These are phyloP conservation scores for Hanseniaspora pseudoguilliermondii DNA, from an alignment of 805 yeast species.

Conservation along the genomic window DNA sequence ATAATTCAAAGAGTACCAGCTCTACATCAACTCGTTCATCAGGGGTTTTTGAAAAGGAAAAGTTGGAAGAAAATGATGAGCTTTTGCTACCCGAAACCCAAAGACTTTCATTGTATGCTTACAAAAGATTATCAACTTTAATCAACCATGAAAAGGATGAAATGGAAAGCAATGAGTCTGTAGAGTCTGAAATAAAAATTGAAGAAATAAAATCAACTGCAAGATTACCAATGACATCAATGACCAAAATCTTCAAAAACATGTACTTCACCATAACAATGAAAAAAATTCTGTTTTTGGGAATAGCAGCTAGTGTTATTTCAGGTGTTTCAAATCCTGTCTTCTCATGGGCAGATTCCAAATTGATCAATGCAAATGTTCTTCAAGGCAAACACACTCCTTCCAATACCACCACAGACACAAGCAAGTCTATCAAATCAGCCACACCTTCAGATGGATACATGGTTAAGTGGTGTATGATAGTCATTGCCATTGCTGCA, in stretches of 20 bases:
- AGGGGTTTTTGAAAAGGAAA: neutral
- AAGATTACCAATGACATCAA: conserved; percentile 18
- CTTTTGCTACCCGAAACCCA: neutral
- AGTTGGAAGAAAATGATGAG: neutral
- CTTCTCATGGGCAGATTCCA: conserved; percentile 67
- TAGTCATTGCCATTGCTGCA: conserved; percentile 49
- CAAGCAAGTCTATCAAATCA: conserved; percentile 19
- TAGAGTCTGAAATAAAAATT: neutral
- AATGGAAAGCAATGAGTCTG: neutral
- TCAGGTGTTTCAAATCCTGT: conserved; percentile 62
- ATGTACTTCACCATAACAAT: conserved; percentile 23
- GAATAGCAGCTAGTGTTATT: conserved; percentile 39
- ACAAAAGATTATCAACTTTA: neutral
- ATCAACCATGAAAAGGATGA: neutral
- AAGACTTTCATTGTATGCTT: neutral
- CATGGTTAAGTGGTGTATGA: conserved; percentile 51
- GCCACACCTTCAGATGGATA: conserved; percentile 24
- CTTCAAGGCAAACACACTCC: conserved; percentile 25
- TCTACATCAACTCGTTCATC: neutral
- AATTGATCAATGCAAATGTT: conserved; percentile 51
- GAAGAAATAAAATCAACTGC: neutral
- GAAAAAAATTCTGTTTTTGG: conserved; percentile 31
- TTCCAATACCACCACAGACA: conserved; percentile 6
- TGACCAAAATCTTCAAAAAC: conserved; percentile 15
- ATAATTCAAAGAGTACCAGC: neutral